Percentiles rank a stretch among this genome's conserved stretches.
These are phyloP conservation scores for Pythium periplocum DNA, from an alignment of 352 stramenopile genomes.

Conservation along the genomic window DNA sequence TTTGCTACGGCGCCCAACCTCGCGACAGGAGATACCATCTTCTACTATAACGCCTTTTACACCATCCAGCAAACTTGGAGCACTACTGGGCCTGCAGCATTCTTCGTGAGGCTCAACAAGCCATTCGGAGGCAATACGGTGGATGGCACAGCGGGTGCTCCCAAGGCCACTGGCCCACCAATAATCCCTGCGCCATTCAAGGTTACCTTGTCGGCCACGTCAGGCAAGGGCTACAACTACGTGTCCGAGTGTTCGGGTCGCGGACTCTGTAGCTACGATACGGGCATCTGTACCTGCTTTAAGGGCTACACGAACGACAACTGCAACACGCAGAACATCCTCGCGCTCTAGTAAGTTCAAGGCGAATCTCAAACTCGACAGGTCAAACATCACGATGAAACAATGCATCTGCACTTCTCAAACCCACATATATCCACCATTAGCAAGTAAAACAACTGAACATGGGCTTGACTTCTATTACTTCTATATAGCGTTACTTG, in stretches of 20 bases:
- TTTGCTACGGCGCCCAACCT: constrained; percentile 7
- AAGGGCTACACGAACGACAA: constrained; percentile 88
- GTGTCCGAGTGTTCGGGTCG: constrained; percentile 70
- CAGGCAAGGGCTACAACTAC: constrained; percentile 52
- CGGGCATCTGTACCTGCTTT: constrained; percentile 82
- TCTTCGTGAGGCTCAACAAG: constrained; percentile 26
- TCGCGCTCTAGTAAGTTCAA: constrained; percentile 44
- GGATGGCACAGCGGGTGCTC: constrained; percentile 9
- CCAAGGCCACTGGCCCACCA: background rate
- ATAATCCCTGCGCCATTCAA: too few species aligned
- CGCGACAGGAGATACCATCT: constrained; percentile 25
- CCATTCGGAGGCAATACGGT: constrained; percentile 35
- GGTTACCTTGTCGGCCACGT: constrained; percentile 18
- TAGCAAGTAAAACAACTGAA: too few species aligned
- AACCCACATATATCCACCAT: too few species aligned
- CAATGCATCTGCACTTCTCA: too few species aligned
- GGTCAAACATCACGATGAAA: too few species aligned
- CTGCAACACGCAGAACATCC: constrained; percentile 79
- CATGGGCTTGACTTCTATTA: too few species aligned
- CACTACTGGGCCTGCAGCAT: background rate
- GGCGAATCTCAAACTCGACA: background rate
- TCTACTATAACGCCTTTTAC: constrained; percentile 66
- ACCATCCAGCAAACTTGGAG: constrained; percentile 17
- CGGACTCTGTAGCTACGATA: constrained; percentile 58
- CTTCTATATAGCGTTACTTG: too few species aligned